Percentiles rank a stretch among this genome's conserved stretches.
Evolutionary conservation across 2,329 filamentous ascomycete genomes (phyloP).

Genomic region (Colletotrichum sp.): DNA sequence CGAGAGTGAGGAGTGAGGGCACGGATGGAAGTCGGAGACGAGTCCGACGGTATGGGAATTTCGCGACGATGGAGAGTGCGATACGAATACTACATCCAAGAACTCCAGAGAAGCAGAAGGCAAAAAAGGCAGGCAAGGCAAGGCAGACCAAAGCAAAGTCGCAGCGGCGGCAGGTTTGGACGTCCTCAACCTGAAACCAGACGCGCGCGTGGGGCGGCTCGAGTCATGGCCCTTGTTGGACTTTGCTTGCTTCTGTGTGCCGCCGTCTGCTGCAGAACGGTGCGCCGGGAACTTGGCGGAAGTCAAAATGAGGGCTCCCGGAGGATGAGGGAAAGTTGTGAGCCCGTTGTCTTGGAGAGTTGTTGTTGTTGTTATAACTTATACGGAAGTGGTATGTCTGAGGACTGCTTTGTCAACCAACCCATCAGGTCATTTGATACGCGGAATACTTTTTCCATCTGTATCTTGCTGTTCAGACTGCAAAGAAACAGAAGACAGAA

Average conservation of each 20-base stretch:
- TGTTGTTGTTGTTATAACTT: neutral
- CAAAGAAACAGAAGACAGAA: neutral
- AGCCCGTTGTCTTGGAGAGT: neutral
- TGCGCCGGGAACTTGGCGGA: neutral
- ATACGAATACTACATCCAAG: neutral
- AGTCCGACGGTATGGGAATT: neutral
- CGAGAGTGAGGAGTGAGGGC: neutral
- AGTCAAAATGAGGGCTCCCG: neutral
- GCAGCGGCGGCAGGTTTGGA: neutral
- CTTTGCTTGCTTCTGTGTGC: neutral
- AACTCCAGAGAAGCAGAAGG: neutral
- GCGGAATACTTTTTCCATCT: neutral
- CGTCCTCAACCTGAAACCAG: neutral
- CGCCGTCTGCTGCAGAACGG: neutral
- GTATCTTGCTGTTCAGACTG: neutral
- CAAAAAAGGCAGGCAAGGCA: neutral
- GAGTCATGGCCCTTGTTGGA: neutral
- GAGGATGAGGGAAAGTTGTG: accelerated
- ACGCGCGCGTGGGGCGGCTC: neutral
- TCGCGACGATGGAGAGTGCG: neutral
- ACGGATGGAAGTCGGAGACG: neutral
- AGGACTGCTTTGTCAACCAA: neutral
- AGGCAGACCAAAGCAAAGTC: neutral
- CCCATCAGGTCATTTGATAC: neutral
- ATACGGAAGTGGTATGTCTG: neutral